Conservation (phyloP, 2,329 filamentous ascomycete species). For the Trichoderma harzianum region DNA sequence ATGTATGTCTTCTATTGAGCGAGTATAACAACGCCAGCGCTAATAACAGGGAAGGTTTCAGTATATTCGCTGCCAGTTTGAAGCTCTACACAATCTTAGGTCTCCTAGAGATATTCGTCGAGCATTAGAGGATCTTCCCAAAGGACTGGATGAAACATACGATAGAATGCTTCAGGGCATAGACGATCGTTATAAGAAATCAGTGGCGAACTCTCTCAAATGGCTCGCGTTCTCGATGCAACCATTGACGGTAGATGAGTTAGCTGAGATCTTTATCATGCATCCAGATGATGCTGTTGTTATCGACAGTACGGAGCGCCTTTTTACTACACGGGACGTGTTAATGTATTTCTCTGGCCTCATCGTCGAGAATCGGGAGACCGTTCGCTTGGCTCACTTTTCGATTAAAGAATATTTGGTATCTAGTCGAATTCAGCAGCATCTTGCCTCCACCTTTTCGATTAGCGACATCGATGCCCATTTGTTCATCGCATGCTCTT, state of each 20-base stretch:
- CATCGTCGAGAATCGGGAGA: neutral
- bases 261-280: conserved; percentile 16
- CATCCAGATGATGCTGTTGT: neutral
- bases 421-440: neutral
- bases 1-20: neutral
- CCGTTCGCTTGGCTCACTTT: conserved; percentile 14
- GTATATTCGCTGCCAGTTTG: conserved; percentile 3
- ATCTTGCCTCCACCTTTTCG: neutral
- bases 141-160: conserved; percentile 15
- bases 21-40: neutral
- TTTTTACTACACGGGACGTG: neutral
- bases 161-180: conserved; percentile 7
- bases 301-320: neutral
- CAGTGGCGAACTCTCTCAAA: neutral
- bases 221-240: conserved; percentile 5
- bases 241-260: neutral
- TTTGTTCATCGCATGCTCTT: neutral
- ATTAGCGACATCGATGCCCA: conserved; percentile 5
- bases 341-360: conserved; percentile 10
- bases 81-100: neutral
- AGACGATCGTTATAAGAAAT: neutral
- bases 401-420: conserved; percentile 18
- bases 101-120: neutral
- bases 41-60: conserved; percentile 1
- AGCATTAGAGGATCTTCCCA: conserved; percentile 2